Conservation (phyloP, 2,329 filamentous ascomycete genomes). For the Albifimbria verrucaria region DNA sequence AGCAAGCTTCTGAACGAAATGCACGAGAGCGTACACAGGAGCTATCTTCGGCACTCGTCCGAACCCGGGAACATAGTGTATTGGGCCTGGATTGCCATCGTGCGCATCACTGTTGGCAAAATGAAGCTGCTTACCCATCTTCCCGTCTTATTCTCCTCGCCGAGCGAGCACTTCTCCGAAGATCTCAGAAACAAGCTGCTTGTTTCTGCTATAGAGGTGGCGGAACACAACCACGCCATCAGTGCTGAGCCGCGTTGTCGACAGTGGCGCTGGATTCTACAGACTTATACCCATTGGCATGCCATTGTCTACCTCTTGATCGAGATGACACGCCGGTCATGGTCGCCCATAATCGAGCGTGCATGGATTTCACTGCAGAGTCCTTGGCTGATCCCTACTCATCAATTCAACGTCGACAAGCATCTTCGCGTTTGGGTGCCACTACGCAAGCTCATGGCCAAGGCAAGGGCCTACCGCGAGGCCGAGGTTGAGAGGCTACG, state of each 20-base stretch:
- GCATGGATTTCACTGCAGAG: constrained; percentile 47
- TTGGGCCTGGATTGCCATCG: constrained; percentile 33
- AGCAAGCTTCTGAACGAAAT: constrained; percentile 41
- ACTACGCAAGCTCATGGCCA: constrained; percentile 34
- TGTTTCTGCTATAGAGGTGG: constrained; percentile 49
- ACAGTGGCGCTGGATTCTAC: constrained; percentile 57
- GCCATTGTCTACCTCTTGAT: constrained; percentile 55
- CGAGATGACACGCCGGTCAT: constrained; percentile 43
- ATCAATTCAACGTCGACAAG: constrained; percentile 19
- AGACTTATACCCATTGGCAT: constrained; percentile 58
- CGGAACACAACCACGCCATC: constrained; percentile 54
- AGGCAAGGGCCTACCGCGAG: constrained; percentile 33
- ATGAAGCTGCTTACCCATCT: constrained; percentile 54
- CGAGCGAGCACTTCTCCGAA: constrained; percentile 31
- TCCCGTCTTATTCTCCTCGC: constrained; percentile 42
- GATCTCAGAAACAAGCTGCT: constrained; percentile 43
- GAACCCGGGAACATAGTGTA: constrained; percentile 27
- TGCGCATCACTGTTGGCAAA: constrained; percentile 50
- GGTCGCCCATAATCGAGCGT: constrained; percentile 43
- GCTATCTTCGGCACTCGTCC: constrained; percentile 37
- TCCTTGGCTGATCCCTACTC: constrained; percentile 30
- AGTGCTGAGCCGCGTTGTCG: constrained; percentile 45
- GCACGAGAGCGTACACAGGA: constrained; percentile 37
- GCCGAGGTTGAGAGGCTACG: constrained; percentile 31
- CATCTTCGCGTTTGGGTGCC: constrained; percentile 37